These are phyloP conservation scores for Iberis pinnata DNA, from an alignment of 345 rosid genomes.

Conservation along the genomic window DNA sequence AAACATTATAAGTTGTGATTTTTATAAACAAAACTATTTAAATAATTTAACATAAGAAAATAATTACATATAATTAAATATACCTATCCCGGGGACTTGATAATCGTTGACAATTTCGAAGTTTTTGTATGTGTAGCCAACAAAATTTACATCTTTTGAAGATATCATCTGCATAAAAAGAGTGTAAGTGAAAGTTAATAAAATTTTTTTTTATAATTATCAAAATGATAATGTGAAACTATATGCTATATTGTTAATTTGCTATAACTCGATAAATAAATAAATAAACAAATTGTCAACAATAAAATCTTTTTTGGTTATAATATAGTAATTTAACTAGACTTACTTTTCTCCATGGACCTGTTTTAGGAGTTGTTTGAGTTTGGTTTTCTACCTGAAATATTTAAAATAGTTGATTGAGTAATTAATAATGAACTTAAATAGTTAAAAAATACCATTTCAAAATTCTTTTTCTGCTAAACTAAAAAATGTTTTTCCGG, in stretches of 20 bases:
- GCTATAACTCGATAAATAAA: no score
- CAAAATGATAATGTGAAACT: not conserved
- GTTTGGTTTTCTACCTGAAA: slow-evolving; percentile 34
- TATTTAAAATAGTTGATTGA: not conserved
- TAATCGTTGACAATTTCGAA: slow-evolving; percentile 79
- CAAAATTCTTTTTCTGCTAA: no score
- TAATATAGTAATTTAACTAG: no score
- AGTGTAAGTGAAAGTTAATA: not conserved
- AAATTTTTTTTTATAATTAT: no score
- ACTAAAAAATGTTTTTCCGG: no score
- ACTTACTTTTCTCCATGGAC: slow-evolving; percentile 84
- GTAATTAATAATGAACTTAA: no score
- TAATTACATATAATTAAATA: not conserved
- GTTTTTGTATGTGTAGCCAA: slow-evolving; percentile 78
- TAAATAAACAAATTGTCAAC: no score
- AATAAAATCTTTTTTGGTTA: no score
- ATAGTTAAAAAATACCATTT: no score
- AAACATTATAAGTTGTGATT: not conserved
- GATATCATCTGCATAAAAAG: slow-evolving; percentile 58
- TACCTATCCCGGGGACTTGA: slow-evolving; percentile 80
- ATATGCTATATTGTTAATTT: not conserved
- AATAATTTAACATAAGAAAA: no score
- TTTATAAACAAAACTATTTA: not conserved
- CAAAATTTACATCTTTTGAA: slow-evolving; percentile 70
- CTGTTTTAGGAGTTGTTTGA: slow-evolving; percentile 41